A percentile compares a stretch with the other conserved stretches of the same genome.
Evolutionary conservation across 345 rosid genomes (phyloP).

Genomic region (Citrus mangshanensis): DNA sequence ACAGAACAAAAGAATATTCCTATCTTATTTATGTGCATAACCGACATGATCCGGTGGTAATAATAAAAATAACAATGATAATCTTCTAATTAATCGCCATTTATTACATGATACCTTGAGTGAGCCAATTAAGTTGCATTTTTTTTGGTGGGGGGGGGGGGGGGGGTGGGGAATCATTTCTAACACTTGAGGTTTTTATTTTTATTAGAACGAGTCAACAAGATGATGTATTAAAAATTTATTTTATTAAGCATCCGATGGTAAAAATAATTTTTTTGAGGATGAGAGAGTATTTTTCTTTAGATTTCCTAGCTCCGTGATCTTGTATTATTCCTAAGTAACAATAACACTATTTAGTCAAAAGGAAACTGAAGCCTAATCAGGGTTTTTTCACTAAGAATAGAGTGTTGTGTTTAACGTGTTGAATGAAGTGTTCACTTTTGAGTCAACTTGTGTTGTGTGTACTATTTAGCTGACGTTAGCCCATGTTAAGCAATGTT

Average conservation of each 20-base stretch:
- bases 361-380: neutral
- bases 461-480: neutral
- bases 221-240: too few relatives aligned
- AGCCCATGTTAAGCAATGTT: neutral
- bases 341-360: neutral
- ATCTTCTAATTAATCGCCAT: neutral
- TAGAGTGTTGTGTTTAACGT: neutral
- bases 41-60: slow-evolving; percentile 7
- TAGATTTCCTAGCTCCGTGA: neutral
- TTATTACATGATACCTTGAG: neutral
- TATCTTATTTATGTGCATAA: neutral
- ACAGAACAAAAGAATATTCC: slow-evolving; percentile 18
- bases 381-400: neutral
- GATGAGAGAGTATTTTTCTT: too few relatives aligned
- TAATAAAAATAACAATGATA: neutral
- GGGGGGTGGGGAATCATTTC: too few relatives aligned
- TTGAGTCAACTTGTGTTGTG: neutral
- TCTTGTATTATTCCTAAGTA: neutral
- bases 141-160: too few relatives aligned
- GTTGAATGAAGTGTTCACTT: neutral
- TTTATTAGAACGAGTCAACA: too few relatives aligned
- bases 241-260: too few relatives aligned
- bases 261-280: too few relatives aligned
- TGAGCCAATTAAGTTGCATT: neutral
- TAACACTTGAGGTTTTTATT: too few relatives aligned